These are phyloP conservation scores for Cercospora berteroae DNA, from an alignment of 2,329 filamentous ascomycete species.

Conservation along the genomic window DNA sequence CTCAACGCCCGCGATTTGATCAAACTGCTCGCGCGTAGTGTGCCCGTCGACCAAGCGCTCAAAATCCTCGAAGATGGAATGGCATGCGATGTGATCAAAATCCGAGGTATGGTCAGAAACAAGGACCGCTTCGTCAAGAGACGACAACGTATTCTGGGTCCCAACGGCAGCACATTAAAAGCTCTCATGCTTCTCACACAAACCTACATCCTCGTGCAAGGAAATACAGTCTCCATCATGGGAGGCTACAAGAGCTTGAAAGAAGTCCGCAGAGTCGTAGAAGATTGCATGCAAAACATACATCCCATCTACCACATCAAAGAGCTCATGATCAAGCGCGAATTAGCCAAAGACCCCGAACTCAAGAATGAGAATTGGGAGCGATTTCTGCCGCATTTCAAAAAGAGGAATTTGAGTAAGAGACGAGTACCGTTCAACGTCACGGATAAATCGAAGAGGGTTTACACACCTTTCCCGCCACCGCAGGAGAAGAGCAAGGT, in stretches of 20 bases:
- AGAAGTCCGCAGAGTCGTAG: conserved; percentile 82
- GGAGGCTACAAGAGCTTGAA: conserved; percentile 90
- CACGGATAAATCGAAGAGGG: conserved; percentile 89
- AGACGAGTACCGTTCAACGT: conserved; percentile 78
- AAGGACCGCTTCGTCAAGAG: conserved; percentile 96
- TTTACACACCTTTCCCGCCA: conserved; percentile 95
- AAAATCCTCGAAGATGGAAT: conserved; percentile 92
- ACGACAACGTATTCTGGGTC: conserved; percentile 86
- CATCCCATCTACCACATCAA: conserved; percentile 93
- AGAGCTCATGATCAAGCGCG: conserved; percentile 89
- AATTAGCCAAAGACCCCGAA: conserved; percentile 84
- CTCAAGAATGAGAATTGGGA: conserved; percentile 91
- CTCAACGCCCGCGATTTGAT: conserved; percentile 92
- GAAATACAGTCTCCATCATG: conserved; percentile 91
- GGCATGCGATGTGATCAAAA: conserved; percentile 95
- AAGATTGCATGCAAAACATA: conserved; percentile 96
- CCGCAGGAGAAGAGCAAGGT: conserved; percentile 98
- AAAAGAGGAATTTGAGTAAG: conserved; percentile 85
- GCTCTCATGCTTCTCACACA: conserved; percentile 87
- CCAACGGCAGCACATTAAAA: conserved; percentile 87
- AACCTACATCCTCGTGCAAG: conserved; percentile 93
- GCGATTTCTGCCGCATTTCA: conserved; percentile 94
- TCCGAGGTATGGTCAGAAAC: conserved; percentile 82
- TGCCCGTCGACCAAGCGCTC: conserved; percentile 87
- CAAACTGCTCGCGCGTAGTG: conserved; percentile 84